Conservation (phyloP, 129 eudicot species). For the Pseudognaphalium luteoalbum region DNA sequence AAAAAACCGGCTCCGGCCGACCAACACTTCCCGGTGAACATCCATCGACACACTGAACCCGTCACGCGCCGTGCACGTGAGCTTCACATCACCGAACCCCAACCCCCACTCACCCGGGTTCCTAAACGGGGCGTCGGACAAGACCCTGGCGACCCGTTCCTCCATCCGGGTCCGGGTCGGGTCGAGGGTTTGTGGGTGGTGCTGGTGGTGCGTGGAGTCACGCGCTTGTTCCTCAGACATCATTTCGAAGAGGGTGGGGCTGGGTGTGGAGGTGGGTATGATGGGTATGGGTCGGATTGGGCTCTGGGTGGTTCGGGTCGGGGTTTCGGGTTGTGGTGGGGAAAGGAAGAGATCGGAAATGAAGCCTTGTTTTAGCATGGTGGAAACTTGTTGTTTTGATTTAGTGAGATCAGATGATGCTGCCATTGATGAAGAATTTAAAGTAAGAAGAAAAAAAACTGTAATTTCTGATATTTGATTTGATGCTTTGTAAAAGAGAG, state of each 20-base stretch:
- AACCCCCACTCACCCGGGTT: slow-evolving; percentile 40
- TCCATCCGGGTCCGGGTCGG: slow-evolving; percentile 29
- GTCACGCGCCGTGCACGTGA: slow-evolving; percentile 59
- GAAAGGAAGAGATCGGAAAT: slow-evolving; percentile 67
- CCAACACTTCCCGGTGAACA: slow-evolving; percentile 72
- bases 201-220: slow-evolving; percentile 31
- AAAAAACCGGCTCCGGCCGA: slow-evolving; percentile 63
- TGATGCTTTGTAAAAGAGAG: neutral
- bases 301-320: slow-evolving; percentile 42
- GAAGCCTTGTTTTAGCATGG: slow-evolving; percentile 94
- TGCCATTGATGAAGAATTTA: slow-evolving; percentile 48
- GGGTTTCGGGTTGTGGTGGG: slow-evolving; percentile 48
- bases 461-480: neutral
- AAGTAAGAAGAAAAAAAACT: no score
- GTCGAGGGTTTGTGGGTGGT: slow-evolving; percentile 19
- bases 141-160: slow-evolving; percentile 54
- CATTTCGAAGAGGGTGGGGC: slow-evolving; percentile 85
- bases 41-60: slow-evolving; percentile 68
- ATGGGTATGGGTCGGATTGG: slow-evolving; percentile 42
- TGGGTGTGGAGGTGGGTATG: slow-evolving; percentile 42
- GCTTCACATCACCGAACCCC: slow-evolving; percentile 81
- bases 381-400: slow-evolving; percentile 57
- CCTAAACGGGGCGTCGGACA: slow-evolving; percentile 58
- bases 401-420: slow-evolving; percentile 36
- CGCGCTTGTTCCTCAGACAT: slow-evolving; percentile 75